phyloP scores from a whole-genome alignment of 1,139 yeast genomes.

The Protomyces inouyei region DNA sequence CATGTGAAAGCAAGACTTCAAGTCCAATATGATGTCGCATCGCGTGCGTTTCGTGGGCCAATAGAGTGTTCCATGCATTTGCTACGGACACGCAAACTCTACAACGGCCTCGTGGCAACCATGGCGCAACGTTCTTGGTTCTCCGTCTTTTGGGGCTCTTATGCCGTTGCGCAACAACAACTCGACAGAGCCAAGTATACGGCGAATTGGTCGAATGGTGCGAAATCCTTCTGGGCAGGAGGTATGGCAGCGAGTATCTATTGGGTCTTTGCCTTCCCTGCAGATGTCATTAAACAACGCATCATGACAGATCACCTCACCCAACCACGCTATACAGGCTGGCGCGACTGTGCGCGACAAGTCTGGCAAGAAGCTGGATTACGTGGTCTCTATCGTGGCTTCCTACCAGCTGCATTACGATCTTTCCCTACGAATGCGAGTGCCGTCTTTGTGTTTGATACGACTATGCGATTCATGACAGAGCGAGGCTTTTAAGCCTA shows the following conservation, averaged over 20 bases:
- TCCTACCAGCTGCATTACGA: constrained; percentile 63
- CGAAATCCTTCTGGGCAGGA: constrained; percentile 86
- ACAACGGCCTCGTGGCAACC: constrained; percentile 55
- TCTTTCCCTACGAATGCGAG: constrained; percentile 89
- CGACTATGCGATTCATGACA: constrained; percentile 53
- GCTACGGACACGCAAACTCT: constrained; percentile 2
- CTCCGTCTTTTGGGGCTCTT: constrained; percentile 92
- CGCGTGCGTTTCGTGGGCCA: constrained; percentile 71
- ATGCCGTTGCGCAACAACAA: constrained; percentile 68
- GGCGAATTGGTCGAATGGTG: constrained; percentile 50
- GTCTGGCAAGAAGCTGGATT: constrained; percentile 57
- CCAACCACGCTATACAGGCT: constrained; percentile 63
- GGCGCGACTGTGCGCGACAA: constrained; percentile 47
- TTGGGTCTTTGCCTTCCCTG: constrained; percentile 87
- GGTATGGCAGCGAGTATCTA: constrained; percentile 73
- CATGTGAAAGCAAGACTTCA: constrained; percentile 78
- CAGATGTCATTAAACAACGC: constrained; percentile 83
- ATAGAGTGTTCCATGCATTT: constrained; percentile 48
- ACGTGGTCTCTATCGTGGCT: constrained; percentile 54
- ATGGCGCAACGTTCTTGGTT: constrained; percentile 84
- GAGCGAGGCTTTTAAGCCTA: background rate
- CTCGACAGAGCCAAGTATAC: constrained; percentile 53
- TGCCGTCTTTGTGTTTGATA: constrained; percentile 85
- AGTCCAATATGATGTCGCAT: constrained; percentile 76
- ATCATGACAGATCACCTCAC: constrained; percentile 75